Conservation (phyloP, 768 basidiomycete species). For the Podaxis mareebaensis region DNA sequence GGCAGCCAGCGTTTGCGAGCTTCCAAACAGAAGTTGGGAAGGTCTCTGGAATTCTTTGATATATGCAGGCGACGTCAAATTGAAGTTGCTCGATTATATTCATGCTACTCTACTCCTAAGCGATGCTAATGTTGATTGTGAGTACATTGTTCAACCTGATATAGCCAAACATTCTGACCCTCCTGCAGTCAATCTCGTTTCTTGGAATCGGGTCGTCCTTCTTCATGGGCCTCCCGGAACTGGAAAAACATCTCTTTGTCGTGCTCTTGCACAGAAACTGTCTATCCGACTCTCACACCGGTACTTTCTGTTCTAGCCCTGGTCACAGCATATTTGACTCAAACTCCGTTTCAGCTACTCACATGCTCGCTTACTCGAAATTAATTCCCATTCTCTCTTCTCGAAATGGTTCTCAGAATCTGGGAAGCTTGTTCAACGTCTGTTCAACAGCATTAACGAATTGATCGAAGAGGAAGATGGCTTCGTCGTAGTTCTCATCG, state of each 20-base stretch:
- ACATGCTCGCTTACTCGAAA: constrained; percentile 87
- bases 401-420: constrained; percentile 99
- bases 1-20: constrained; percentile 87
- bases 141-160: neutral
- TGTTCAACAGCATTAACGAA: constrained; percentile 88
- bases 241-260: constrained; percentile 93
- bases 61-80: constrained; percentile 82
- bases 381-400: constrained; percentile 97
- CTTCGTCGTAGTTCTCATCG: constrained; percentile 94
- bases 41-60: constrained; percentile 94
- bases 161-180: neutral
- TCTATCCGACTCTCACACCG: constrained; percentile 86
- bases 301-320: constrained; percentile 38
- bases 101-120: constrained; percentile 93
- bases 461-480: constrained; percentile 89
- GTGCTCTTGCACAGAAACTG: constrained; percentile 93
- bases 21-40: constrained; percentile 83
- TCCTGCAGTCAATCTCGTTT: constrained; percentile 78
- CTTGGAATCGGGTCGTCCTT: constrained; percentile 94
- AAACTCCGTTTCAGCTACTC: constrained; percentile 59
- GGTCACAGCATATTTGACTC: neutral
- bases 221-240: constrained; percentile 98
- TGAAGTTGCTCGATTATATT: constrained; percentile 89
- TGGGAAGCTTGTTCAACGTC: constrained; percentile 93
- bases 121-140: constrained; percentile 84